Evolutionary conservation across 805 yeast species (phyloP).

Genomic region (Nakazawaea peltata): DNA sequence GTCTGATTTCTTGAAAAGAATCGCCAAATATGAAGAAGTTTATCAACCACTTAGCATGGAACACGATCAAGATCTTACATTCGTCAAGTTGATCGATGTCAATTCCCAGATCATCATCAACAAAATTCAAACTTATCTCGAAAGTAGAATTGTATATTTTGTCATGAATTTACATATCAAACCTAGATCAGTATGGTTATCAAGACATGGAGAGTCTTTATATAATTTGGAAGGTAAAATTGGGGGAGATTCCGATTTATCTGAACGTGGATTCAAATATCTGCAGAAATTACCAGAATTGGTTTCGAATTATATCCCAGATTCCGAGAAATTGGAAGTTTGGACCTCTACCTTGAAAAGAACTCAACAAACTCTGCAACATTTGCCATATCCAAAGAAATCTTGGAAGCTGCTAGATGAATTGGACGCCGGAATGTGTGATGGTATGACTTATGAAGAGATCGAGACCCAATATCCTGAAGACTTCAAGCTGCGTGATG

Average conservation of each 20-base stretch:
- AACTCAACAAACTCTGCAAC: constrained; percentile 88
- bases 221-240: constrained; percentile 90
- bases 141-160: constrained; percentile 88
- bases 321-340: constrained; percentile 66
- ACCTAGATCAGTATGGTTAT: constrained; percentile 87
- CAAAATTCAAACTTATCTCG: constrained; percentile 79
- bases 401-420: constrained; percentile 98
- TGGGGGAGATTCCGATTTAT: constrained; percentile 88
- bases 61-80: constrained; percentile 60
- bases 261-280: constrained; percentile 78
- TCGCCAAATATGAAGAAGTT: constrained; percentile 60
- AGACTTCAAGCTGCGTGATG: constrained; percentile 93
- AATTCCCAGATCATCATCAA: constrained; percentile 85
- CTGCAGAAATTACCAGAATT: constrained; percentile 75
- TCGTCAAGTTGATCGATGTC: constrained; percentile 81
- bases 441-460: constrained; percentile 93
- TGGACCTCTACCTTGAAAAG: constrained; percentile 93
- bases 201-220: constrained; percentile 93
- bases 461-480: constrained; percentile 81
- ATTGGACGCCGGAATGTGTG: constrained; percentile 95
- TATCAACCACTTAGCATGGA: constrained; percentile 69
- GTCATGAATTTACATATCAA: constrained; percentile 93
- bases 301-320: constrained; percentile 55
- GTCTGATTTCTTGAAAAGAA: constrained; percentile 64
- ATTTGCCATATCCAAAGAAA: constrained; percentile 71